Evolutionary conservation across 352 stramenopile species (phyloP).

Genomic region (Globisporangium solare): DNA sequence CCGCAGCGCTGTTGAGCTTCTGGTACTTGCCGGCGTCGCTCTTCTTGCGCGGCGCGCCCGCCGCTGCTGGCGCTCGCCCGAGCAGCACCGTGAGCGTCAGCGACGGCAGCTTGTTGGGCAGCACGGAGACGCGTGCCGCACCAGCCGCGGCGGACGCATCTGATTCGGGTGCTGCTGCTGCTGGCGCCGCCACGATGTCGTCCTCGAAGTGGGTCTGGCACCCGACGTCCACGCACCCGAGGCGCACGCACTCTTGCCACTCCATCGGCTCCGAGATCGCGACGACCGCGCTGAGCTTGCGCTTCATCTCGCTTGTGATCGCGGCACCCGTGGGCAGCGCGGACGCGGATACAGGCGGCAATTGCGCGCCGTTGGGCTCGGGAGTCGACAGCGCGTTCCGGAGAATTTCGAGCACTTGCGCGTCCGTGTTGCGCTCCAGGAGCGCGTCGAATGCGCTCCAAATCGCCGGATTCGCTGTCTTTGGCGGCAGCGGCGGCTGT

Average conservation of each 20-base stretch:
- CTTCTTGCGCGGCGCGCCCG: slow-evolving; percentile 33
- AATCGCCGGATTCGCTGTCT: slow-evolving; percentile 14
- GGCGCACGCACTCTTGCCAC: slow-evolving; percentile 55
- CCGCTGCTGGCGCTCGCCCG: slow-evolving; percentile 15
- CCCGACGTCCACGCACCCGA: slow-evolving; percentile 36
- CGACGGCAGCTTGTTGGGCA: slow-evolving; percentile 19
- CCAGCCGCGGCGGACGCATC: neutral
- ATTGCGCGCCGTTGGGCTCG: too few species aligned
- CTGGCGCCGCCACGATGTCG: slow-evolving; percentile 4
- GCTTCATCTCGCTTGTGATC: too few species aligned
- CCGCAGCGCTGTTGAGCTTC: slow-evolving; percentile 61
- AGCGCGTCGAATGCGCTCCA: slow-evolving; percentile 34
- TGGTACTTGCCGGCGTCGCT: slow-evolving; percentile 41
- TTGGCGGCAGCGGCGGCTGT: slow-evolving; percentile 7
- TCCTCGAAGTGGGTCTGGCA: slow-evolving; percentile 44
- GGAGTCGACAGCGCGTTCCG: slow-evolving; percentile 16
- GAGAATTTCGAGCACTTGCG: slow-evolving; percentile 35
- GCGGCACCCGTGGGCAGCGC: too few species aligned
- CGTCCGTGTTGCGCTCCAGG: slow-evolving; percentile 30
- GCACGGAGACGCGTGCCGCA: slow-evolving; percentile 2
- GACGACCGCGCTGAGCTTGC: slow-evolving; percentile 50
- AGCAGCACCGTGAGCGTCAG: slow-evolving; percentile 58
- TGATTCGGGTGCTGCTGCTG: neutral
- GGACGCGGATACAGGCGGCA: too few species aligned
- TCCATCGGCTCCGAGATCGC: slow-evolving; percentile 59